Conservation (phyloP, 805 yeast species). For the Yarrowia keelungensis region DNA sequence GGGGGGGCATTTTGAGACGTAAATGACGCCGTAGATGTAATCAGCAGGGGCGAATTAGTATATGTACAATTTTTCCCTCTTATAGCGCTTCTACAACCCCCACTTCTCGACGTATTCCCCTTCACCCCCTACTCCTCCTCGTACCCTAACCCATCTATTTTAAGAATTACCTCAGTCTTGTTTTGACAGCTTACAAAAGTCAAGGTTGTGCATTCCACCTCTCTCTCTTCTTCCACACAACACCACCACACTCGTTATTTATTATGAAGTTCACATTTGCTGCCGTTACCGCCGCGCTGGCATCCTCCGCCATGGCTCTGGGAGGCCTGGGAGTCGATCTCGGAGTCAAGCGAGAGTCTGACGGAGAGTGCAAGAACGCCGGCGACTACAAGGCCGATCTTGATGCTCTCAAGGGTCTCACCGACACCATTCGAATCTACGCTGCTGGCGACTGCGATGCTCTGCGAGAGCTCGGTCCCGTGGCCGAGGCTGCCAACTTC, state of each 20-base stretch:
- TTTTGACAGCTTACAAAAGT: conserved; percentile 28
- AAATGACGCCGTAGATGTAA: too few species aligned
- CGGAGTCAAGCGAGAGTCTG: conserved; percentile 79
- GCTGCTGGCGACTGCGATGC: conserved; percentile 96
- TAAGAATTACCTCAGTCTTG: conserved; percentile 32
- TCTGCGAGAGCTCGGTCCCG: conserved; percentile 82
- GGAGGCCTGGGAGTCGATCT: conserved; percentile 73
- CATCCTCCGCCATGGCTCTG: conserved; percentile 36
- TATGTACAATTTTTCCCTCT: too few species aligned
- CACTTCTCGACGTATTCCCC: too few species aligned
- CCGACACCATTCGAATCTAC: conserved; percentile 78
- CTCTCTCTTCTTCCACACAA: conserved; percentile 5
- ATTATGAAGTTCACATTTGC: conserved; percentile 39
- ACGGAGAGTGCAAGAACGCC: conserved; percentile 73
- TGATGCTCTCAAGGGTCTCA: conserved; percentile 61
- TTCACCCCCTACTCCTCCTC: too few species aligned
- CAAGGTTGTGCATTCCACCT: conserved; percentile 25
- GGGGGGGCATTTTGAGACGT: too few species aligned
- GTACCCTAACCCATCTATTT: conserved; percentile 26
- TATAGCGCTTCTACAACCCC: too few species aligned
- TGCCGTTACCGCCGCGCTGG: conserved; percentile 37
- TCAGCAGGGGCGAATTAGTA: too few species aligned
- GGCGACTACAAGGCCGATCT: conserved; percentile 76
- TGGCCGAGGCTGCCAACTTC: conserved; percentile 79
- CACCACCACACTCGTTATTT: conserved; percentile 39